These are phyloP conservation scores for Hirsutella thompsonii DNA, from an alignment of 2,329 filamentous ascomycete species.

Conservation along the genomic window DNA sequence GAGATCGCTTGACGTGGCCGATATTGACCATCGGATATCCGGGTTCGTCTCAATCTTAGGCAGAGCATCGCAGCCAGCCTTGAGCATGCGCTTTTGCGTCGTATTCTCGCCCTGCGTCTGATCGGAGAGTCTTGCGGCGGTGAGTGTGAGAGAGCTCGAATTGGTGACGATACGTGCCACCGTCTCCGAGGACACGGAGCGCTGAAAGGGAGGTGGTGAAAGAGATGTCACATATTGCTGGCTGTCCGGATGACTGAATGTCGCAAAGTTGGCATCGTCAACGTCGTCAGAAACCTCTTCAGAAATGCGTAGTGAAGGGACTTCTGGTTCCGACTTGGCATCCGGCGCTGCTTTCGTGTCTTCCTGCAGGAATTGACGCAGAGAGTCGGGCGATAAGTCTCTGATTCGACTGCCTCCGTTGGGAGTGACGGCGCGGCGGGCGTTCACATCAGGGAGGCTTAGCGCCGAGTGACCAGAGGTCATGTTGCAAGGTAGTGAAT, in stretches of 20 bases:
- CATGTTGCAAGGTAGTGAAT: not conserved
- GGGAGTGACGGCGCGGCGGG: slow-evolving; percentile 1
- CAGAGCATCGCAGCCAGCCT: slow-evolving; percentile 8
- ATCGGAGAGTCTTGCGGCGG: slow-evolving; percentile 8
- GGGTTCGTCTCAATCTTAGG: slow-evolving; percentile 10
- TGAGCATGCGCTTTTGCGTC: not conserved
- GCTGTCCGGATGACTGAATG: slow-evolving; percentile 31
- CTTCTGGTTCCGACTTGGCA: slow-evolving; percentile 1
- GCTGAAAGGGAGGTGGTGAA: slow-evolving; percentile 39
- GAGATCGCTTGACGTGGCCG: slow-evolving; percentile 14
- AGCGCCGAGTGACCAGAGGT: slow-evolving; percentile 3
- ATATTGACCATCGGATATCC: slow-evolving; percentile 15
- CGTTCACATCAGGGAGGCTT: not conserved
- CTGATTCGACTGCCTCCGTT: not conserved
- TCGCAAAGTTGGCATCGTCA: slow-evolving; percentile 52
- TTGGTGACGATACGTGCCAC: slow-evolving; percentile 10
- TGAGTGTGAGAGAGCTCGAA: slow-evolving; percentile 12
- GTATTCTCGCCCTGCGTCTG: slow-evolving; percentile 3
- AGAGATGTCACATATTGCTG: slow-evolving; percentile 31
- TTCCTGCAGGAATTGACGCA: slow-evolving; percentile 19
- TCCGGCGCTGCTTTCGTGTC: not conserved
- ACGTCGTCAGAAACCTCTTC: slow-evolving; percentile 22
- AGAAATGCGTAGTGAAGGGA: slow-evolving; percentile 18
- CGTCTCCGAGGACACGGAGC: slow-evolving; percentile 17
- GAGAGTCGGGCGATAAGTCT: slow-evolving; percentile 27